Percentiles rank a stretch among this genome's conserved stretches.
These are phyloP conservation scores for Pseudonitzschia pungens DNA, from an alignment of 108 stramenopile species.

Conservation along the genomic window DNA sequence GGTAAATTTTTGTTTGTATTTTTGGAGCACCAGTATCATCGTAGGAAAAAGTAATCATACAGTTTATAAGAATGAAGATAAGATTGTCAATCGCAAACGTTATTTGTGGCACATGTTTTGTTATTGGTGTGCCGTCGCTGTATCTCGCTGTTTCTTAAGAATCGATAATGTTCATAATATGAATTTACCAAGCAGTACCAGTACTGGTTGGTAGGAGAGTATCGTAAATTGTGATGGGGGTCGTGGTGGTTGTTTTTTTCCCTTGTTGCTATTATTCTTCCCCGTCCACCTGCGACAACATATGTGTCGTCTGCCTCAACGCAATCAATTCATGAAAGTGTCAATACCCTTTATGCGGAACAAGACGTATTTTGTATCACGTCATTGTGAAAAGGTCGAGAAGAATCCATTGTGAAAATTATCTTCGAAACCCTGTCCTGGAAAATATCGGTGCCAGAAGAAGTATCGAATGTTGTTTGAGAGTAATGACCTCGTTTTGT, in stretches of 20 bases:
- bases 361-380: slow-evolving; percentile 5
- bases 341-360: neutral
- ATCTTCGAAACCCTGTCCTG: slow-evolving; percentile 11
- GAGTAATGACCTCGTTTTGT: neutral
- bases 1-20: too few species aligned
- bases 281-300: neutral
- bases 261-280: slow-evolving; percentile 9
- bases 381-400: slow-evolving; percentile 10
- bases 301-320: neutral
- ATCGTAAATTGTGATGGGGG: neutral
- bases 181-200: too few species aligned
- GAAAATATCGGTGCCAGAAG: slow-evolving; percentile 2
- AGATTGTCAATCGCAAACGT: too few species aligned
- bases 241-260: neutral
- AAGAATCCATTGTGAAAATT: neutral
- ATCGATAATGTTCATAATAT: too few species aligned
- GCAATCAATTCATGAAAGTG: neutral
- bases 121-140: too few species aligned
- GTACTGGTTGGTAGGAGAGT: too few species aligned
- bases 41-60: too few species aligned
- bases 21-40: too few species aligned
- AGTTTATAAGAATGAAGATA: too few species aligned
- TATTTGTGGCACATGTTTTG: too few species aligned
- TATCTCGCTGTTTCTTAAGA: too few species aligned
- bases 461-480: neutral